Base-by-base conservation (phyloP, 768 basidiomycete species). In the Mycena capillaripes region DNA sequence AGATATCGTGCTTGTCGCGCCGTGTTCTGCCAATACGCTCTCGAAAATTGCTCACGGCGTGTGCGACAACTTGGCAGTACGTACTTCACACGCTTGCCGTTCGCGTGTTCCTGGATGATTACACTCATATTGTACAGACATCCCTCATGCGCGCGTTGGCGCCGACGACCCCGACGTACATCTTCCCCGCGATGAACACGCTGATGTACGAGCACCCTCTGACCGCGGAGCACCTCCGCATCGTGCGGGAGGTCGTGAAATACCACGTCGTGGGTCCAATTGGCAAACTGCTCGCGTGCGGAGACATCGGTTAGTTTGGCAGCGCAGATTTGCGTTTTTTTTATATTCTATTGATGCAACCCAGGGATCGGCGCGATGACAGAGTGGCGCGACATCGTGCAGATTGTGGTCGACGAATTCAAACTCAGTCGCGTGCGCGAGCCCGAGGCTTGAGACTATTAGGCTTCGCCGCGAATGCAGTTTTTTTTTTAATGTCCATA, bases 111-210 rank as follows among this genome's bases (percentile, higher is more conserved):
- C 34, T 9, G 14, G 10, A 21, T 27, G 74, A 57, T 52, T 53
- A 59, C 27, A 48, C 56, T 44, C 46, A 9, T 16, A 4, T 19
- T 27, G 36, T 53, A 27, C 73, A 93, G 92, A 93, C 91, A 14
- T 93, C 96, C 17, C 87, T 98, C 4, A 88, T 98, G 71, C 91
- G 96, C 25, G 97, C 96, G 0, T 84, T 97, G 0, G 86, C 94
- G 3, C 95, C 97, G 0, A 86, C 89, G 8, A 98, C 95, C 0
- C 94, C 94, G 9, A 96, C 95, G 9, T 96, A 93, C 78, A 82
- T 98, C 42, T 99, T 97, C 78, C 97, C 97, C 2, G 98, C 97
- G 0, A 99, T 99, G 97, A 99, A 99, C 81, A 99, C 98, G 4
- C 86, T 95, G 75, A 99, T 99, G 97, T 99, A 95, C 78, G 91